Percentiles rank a stretch among this genome's conserved stretches.
phyloP scores from a whole-genome alignment of 2,329 filamentous ascomycete genomes.

The Trichophyton mentagrophytes region DNA sequence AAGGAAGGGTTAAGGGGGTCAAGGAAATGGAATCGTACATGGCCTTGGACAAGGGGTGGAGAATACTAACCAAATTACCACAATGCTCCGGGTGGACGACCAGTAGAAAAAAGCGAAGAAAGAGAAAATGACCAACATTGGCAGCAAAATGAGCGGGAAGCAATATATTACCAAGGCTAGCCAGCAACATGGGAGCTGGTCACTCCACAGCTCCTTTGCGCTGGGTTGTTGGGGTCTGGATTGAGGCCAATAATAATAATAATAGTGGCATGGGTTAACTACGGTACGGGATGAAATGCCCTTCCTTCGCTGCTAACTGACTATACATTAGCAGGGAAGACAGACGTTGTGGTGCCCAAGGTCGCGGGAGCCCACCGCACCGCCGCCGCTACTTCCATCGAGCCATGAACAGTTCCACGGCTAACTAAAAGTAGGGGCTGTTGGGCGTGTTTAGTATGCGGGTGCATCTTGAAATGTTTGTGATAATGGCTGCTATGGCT shows the following conservation, averaged over 20 bases:
- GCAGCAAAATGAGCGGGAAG: not conserved
- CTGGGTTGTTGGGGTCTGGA: not conserved
- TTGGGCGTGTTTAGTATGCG: not conserved
- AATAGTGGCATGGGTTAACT: not conserved
- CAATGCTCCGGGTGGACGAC: not conserved
- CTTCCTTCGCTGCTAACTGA: not conserved
- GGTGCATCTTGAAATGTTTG: not conserved
- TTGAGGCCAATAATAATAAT: not conserved
- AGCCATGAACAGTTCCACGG: not conserved
- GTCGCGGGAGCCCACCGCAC: not conserved
- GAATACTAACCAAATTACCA: slow-evolving; percentile 2
- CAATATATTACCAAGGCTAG: not conserved
- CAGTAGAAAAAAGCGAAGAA: not conserved
- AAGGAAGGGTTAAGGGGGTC: not conserved
- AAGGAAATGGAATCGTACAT: not conserved
- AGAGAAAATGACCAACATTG: not conserved
- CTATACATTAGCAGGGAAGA: not conserved
- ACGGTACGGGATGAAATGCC: not conserved
- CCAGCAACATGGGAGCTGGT: not conserved
- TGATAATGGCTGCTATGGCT: not conserved
- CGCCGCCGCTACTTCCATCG: not conserved
- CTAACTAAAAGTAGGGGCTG: not conserved
- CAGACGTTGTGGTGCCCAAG: slow-evolving; percentile 1
- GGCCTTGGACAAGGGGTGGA: not conserved
- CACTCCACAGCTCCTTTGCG: not conserved